These are phyloP conservation scores for Dendryphion nanum DNA, from an alignment of 2,329 filamentous ascomycete genomes.

Conservation along the genomic window DNA sequence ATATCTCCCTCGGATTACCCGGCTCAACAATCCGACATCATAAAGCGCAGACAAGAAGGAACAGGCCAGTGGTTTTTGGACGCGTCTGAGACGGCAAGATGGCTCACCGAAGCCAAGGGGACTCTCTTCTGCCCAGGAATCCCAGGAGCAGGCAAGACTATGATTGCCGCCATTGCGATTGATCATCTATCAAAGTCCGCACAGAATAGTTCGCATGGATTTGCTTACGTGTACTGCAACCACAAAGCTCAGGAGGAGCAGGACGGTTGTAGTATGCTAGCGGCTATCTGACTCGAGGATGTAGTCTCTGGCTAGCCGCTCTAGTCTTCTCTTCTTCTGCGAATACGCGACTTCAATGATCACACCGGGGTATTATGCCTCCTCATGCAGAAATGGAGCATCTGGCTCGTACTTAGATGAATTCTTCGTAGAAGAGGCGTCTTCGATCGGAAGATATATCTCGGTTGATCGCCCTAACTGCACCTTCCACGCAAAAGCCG, in stretches of 20 bases:
- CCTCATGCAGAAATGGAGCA: constrained; percentile 18
- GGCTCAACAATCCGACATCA: constrained; percentile 14
- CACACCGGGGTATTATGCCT: constrained; percentile 20
- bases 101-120: constrained; percentile 8
- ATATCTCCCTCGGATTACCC: constrained; percentile 10
- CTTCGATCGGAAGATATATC: constrained; percentile 15
- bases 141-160: constrained; percentile 29
- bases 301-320: constrained; percentile 17
- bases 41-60: constrained; percentile 11
- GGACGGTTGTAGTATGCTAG: constrained; percentile 16
- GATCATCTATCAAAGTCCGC: constrained; percentile 6
- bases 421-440: constrained; percentile 8
- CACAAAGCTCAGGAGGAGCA: constrained; percentile 25
- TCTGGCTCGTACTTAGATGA: constrained; percentile 24
- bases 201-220: constrained; percentile 9
- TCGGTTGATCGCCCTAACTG: constrained; percentile 13
- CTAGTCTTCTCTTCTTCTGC: constrained; percentile 13
- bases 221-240: constrained; percentile 37
- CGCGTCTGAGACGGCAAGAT: constrained; percentile 3
- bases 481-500: constrained; percentile 21
- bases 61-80: constrained; percentile 23
- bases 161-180: constrained; percentile 21
- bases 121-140: constrained; percentile 26
- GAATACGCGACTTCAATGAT: constrained; percentile 20
- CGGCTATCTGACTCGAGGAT: constrained; percentile 27